Evolutionary conservation across 768 basidiomycete genomes (phyloP), one percentile per base, ranked within the genome.

Genomic region (Naganishia onofrii): DNA sequence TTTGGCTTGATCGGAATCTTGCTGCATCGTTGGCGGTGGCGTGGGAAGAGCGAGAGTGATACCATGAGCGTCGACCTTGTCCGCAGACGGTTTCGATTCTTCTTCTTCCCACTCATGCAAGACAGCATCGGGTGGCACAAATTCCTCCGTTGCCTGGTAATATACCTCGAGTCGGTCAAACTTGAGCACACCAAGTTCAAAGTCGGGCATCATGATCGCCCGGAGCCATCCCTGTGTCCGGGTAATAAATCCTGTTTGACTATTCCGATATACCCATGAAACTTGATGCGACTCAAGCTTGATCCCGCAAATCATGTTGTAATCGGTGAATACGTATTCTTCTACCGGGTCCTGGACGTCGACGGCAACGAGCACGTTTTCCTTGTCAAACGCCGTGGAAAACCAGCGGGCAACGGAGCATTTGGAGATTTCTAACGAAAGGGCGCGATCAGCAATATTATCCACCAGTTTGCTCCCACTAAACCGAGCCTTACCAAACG

Each of bases 151-250:
- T 7, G 42, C 31, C 38, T 63, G 60, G 26, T 63, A 63, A 44
- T 63, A 63, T 42, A 63, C 60, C 60, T 63, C 60, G 36, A 63
- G 60, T 28, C 60, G 60, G 15, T 63, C 60, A 42, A 63, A 42
- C 42, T 63, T 63, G 10, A 63, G 28, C 42, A 63, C 60, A 15
- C 60, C 60, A 26, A 42, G 60, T 42, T 26, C 60, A 42, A 63
- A 63, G 42, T 63, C 60, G 21, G 60, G 60, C n/a, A 29, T 63
- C 60, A 63, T 63, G 38, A 63, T 44, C 9, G 60, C 60, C 23
- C 60, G 21, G 4, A 63, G 21, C 60, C 60, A 63, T 10, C 60
- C 60, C 8, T 44, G 38, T 0, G 60, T 63, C 13, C 60, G 60
- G 15, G 42, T 42, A 26, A 63, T 19, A 26, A 23, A 26, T 23